These are phyloP conservation scores for Colletotrichum agaves DNA, from an alignment of 2,329 filamentous ascomycete genomes.

Conservation along the genomic window DNA sequence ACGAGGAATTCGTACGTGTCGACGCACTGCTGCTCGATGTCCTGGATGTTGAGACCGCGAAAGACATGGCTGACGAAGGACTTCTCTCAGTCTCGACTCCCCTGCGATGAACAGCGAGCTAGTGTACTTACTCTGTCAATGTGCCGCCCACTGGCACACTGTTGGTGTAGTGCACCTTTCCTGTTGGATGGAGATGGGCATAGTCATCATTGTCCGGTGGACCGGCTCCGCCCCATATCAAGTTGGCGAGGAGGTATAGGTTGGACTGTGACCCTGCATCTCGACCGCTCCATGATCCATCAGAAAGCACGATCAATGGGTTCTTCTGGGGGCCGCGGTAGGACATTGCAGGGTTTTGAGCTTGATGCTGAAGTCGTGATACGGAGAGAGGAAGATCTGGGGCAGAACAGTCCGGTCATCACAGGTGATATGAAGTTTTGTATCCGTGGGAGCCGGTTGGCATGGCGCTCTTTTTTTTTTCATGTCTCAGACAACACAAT, in stretches of 20 bases:
- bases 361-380: not conserved
- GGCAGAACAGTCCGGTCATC: not conserved
- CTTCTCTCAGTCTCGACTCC: not conserved
- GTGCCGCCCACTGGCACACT: slow-evolving; percentile 16
- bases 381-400: too few relatives aligned
- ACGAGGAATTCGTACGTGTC: slow-evolving; percentile 39
- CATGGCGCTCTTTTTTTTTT: too few relatives aligned
- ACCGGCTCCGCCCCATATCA: slow-evolving; percentile 31
- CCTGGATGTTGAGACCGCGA: slow-evolving; percentile 9
- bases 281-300: slow-evolving; percentile 41
- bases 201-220: slow-evolving; percentile 13
- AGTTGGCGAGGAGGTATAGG: slow-evolving; percentile 36
- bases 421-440: not conserved
- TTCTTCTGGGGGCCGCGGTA: slow-evolving; percentile 29
- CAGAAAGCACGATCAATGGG: slow-evolving; percentile 35
- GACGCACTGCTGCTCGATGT: slow-evolving; percentile 36
- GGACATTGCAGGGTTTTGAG: slow-evolving; percentile 3
- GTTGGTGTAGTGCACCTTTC: slow-evolving; percentile 24
- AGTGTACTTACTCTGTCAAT: slow-evolving; percentile 17
- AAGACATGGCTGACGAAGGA: slow-evolving; percentile 3
- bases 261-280: slow-evolving; percentile 37
- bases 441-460: too few relatives aligned
- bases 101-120: accelerated
- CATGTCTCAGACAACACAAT: not conserved
- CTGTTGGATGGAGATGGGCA: slow-evolving; percentile 15